phyloP scores from a whole-genome alignment of 805 yeast species.

The Saccharomycopsis babjevae region DNA sequence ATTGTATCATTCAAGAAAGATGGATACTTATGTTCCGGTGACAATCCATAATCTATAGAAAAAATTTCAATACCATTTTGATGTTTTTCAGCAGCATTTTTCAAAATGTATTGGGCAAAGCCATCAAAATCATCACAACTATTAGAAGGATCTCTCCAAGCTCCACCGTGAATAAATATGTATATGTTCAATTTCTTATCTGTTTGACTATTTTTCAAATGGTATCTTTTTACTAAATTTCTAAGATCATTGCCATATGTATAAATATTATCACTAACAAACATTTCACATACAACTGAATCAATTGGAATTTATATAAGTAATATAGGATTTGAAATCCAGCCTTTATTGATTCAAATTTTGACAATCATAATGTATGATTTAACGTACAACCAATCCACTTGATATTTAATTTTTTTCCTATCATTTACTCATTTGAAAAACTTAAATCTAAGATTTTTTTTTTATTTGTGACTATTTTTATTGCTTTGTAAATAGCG shows the following conservation, averaged over 20 bases:
- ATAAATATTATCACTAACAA: not conserved
- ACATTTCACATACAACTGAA: too few relatives aligned
- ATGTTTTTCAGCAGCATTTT: conserved; percentile 4
- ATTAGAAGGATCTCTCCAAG: conserved; percentile 67
- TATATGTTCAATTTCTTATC: conserved; percentile 4
- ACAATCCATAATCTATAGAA: conserved; percentile 54
- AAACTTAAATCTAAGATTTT: too few relatives aligned
- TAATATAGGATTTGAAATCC: too few relatives aligned
- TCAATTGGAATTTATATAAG: too few relatives aligned
- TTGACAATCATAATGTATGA: too few relatives aligned
- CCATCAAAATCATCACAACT: conserved; percentile 45
- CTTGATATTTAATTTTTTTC: too few relatives aligned
- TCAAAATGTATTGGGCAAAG: conserved; percentile 20
- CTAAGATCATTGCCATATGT: not conserved
- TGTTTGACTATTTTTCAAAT: not conserved
- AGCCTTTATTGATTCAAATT: too few relatives aligned
- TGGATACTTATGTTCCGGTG: conserved; percentile 57
- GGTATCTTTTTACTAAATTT: not conserved
- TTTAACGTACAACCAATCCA: too few relatives aligned
- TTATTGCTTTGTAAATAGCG: too few relatives aligned
- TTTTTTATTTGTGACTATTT: too few relatives aligned
- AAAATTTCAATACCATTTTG: conserved; percentile 21
- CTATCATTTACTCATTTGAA: too few relatives aligned
- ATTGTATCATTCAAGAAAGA: conserved; percentile 47
- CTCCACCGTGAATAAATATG: conserved; percentile 78